Percentiles rank a stretch among this genome's conserved stretches.
Evolutionary conservation across 768 basidiomycete species (phyloP).

Genomic region (Russula brevipes): DNA sequence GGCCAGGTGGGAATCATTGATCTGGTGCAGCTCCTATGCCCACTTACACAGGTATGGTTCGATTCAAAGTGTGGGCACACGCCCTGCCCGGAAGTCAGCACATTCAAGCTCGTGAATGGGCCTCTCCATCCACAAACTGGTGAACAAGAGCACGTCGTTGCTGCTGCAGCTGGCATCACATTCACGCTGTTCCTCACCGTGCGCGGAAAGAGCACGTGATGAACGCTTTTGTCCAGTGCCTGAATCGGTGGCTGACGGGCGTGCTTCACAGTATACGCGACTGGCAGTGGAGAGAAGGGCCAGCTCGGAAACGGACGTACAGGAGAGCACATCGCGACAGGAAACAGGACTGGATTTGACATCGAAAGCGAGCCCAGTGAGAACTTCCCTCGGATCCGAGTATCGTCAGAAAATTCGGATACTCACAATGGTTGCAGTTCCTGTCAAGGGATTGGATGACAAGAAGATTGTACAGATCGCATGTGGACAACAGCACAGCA

Average conservation of each 20-base stretch:
- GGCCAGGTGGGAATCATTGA: constrained; percentile 56
- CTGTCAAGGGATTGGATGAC: constrained; percentile 68
- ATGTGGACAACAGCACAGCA: constrained; percentile 81
- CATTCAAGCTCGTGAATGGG: constrained; percentile 60
- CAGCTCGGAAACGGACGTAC: constrained; percentile 91
- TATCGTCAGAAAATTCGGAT: constrained; percentile 4
- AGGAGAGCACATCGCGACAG: constrained; percentile 84
- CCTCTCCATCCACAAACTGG: constrained; percentile 40
- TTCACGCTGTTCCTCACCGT: constrained; percentile 83
- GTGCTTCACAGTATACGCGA: constrained; percentile 61
- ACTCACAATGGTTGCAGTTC: constrained; percentile 42
- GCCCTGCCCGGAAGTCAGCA: constrained; percentile 52
- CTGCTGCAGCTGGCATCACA: constrained; percentile 75
- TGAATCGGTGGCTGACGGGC: constrained; percentile 7
- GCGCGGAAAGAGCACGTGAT: constrained; percentile 63
- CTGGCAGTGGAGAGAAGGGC: constrained; percentile 89
- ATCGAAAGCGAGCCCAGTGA: constrained; percentile 65
- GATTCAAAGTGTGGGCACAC: constrained; percentile 18
- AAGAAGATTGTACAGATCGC: constrained; percentile 78
- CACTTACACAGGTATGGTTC: background rate
- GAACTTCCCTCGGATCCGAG: constrained; percentile 20
- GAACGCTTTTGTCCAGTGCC: background rate
- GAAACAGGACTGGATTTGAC: constrained; percentile 81
- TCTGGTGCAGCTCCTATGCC: background rate
- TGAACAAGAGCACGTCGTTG: constrained; percentile 58